A percentile compares a stretch with the other conserved stretches of the same genome.
phyloP scores from a whole-genome alignment of 2,329 filamentous ascomycete genomes.

The Cytospora chrysosperma region DNA sequence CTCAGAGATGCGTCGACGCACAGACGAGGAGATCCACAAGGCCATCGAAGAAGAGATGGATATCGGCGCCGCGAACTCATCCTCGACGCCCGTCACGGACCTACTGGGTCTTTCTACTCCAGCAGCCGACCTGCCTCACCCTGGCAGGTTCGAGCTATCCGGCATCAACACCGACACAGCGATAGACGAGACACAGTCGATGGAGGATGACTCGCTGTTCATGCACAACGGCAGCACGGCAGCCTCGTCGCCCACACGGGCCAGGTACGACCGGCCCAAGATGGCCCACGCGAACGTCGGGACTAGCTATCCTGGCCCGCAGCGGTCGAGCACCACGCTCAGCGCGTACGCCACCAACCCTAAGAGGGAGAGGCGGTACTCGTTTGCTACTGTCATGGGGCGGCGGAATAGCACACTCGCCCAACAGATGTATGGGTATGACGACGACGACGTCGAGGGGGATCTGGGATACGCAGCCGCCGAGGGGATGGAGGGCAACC shows the following conservation, averaged over 20 bases:
- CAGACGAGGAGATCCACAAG: constrained; percentile 45
- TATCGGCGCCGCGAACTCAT: constrained; percentile 70
- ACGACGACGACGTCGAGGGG: constrained; percentile 79
- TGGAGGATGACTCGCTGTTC: constrained; percentile 33
- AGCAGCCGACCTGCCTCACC: constrained; percentile 67
- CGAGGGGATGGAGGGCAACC: constrained; percentile 87
- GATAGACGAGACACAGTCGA: constrained; percentile 38
- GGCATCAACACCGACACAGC: constrained; percentile 40
- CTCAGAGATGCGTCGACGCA: constrained; percentile 74
- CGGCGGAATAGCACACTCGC: constrained; percentile 52
- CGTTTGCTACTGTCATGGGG: constrained; percentile 49
- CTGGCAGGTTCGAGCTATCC: constrained; percentile 71
- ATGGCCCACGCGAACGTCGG: constrained; percentile 26
- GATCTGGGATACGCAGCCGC: constrained; percentile 94
- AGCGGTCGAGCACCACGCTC: constrained; percentile 35
- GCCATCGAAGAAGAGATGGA: constrained; percentile 85
- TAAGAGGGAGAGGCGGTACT: constrained; percentile 52
- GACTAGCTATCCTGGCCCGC: constrained; percentile 42
- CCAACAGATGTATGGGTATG: constrained; percentile 53
- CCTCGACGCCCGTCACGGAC: constrained; percentile 54
- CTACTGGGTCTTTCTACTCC: constrained; percentile 67
- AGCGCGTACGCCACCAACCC: constrained; percentile 46
- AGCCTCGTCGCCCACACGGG: constrained; percentile 21
- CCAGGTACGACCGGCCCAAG: constrained; percentile 25
- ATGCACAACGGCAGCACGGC: constrained; percentile 23